Evolutionary conservation across 2,329 filamentous ascomycete genomes (phyloP), one percentile per base, ranked within the genome.

Genomic region (Aspergillus piperis): DNA sequence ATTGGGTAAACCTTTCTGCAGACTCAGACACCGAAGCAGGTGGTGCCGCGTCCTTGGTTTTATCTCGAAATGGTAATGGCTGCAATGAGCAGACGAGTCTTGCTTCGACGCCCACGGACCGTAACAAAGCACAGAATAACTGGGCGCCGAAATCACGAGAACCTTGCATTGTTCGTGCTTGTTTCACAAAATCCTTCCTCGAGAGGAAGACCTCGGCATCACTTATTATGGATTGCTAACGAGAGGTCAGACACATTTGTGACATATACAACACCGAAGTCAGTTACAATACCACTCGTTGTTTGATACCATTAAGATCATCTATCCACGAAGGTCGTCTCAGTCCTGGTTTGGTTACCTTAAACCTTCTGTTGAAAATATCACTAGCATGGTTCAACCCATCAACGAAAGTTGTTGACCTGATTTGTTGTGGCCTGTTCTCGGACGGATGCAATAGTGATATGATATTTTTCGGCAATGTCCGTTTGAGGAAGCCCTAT

Each of bases 31-130:
- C 65, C 13, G 74, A 68, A 70, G 82, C 79, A 54, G 70, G 71
- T 10, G 82, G 75, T 27, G 79, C 77, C 60, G 77, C 64, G 58
- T 74, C 73, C 72, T 82, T 76, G 2, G 76, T 74, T 11, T 75
- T 74, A 2, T 77, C 83, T 2, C 82, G 80, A 66, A 93, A 93
- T 0, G 90, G 83, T 0, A 99, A 81, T 1, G 89, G 86, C 66
- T 99, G 95, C 3, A 99, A 79, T 4, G 95, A 99, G 74, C 92
- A 97, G 0, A 98, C 90, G 4, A 99, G 82, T 11, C 95, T 85
- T 5, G 91, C 83, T 64, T 92, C 87, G 6, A 98, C 86, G 2
- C 91, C 92, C n/a, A 84, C 86, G n/a, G 87, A 86, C 17, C 95
- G 88, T 3, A 99, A 82, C 32, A 98, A 77, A 2, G 93, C 90